A percentile compares a stretch with the other conserved stretches of the same genome.
Conservation (phyloP, 352 stramenopile genomes). For the Globisporangium rhizosaccharum region DNA sequence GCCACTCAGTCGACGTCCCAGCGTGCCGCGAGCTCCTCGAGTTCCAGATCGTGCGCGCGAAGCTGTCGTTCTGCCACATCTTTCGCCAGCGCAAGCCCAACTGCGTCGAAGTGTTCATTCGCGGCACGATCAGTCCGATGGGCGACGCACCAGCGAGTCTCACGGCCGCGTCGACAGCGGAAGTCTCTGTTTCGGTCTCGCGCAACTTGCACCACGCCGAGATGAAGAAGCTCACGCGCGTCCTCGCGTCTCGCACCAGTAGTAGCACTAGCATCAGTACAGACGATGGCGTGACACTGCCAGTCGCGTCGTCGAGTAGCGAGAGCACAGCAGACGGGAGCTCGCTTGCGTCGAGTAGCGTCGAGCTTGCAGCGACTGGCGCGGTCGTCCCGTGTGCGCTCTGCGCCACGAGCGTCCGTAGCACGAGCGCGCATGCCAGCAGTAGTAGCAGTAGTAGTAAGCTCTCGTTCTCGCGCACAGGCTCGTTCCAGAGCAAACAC, state of each 20-base stretch:
- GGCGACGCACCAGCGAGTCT: slow-evolving; percentile 24
- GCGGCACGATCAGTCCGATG: slow-evolving; percentile 23
- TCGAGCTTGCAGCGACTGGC: background rate
- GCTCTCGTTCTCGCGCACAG: background rate
- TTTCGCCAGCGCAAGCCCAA: slow-evolving; percentile 28
- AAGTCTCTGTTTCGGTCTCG: slow-evolving; percentile 1
- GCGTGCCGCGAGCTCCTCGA: slow-evolving; percentile 31
- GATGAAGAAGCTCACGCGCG: slow-evolving; percentile 36
- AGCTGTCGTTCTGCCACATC: slow-evolving; percentile 42
- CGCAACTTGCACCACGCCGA: slow-evolving; percentile 19
- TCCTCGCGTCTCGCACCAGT: background rate
- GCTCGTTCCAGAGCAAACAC: background rate
- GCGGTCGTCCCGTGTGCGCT: background rate
- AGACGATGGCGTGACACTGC: background rate
- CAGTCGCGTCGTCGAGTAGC: background rate
- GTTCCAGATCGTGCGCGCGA: slow-evolving; percentile 28
- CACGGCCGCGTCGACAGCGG: slow-evolving; percentile 16
- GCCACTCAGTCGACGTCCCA: slow-evolving; percentile 39
- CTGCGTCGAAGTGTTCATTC: slow-evolving; percentile 37
- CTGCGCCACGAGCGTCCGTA: background rate
- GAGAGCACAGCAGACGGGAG: too few species aligned
- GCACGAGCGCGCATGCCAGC: background rate
- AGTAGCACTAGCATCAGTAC: background rate
- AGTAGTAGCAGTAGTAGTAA: background rate
- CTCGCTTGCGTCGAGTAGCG: background rate